Conservation (phyloP, 805 yeast species). For the Candida tammaniensis region DNA sequence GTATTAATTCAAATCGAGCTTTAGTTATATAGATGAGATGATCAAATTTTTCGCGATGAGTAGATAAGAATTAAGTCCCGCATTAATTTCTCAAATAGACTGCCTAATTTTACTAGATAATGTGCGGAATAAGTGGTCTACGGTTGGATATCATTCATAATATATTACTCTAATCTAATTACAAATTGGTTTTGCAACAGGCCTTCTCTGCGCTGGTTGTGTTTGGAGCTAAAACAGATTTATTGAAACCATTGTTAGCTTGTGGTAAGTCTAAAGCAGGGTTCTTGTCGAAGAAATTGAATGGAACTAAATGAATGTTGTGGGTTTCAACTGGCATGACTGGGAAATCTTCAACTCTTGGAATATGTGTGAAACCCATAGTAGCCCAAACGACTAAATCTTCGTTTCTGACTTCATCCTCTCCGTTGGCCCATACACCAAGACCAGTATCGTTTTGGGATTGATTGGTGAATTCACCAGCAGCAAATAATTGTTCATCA, state of each 20-base stretch:
- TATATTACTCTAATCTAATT: constrained; percentile 3
- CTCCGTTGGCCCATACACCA: constrained; percentile 66
- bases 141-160: too few species aligned
- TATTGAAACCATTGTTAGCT: constrained; percentile 64
- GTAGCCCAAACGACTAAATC: constrained; percentile 82
- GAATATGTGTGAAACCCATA: constrained; percentile 76
- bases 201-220: constrained; percentile 18
- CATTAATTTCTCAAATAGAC: too few species aligned
- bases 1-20: background rate
- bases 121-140: too few species aligned
- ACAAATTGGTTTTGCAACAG: constrained; percentile 39
- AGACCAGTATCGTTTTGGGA: constrained; percentile 69
- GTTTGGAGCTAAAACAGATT: constrained; percentile 44
- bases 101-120: too few species aligned
- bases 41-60: background rate
- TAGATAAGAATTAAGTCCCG: too few species aligned
- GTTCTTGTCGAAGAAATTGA: constrained; percentile 72
- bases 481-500: constrained; percentile 72
- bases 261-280: constrained; percentile 80
- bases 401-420: constrained; percentile 66
- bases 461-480: constrained; percentile 86
- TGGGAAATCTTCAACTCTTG: constrained; percentile 84
- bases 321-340: constrained; percentile 85
- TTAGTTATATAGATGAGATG: background rate
- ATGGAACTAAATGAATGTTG: constrained; percentile 61